Evolutionary conservation across 352 stramenopile species (phyloP), one percentile per base, ranked within the genome.

Genomic region (Thalassiosira sp.): DNA sequence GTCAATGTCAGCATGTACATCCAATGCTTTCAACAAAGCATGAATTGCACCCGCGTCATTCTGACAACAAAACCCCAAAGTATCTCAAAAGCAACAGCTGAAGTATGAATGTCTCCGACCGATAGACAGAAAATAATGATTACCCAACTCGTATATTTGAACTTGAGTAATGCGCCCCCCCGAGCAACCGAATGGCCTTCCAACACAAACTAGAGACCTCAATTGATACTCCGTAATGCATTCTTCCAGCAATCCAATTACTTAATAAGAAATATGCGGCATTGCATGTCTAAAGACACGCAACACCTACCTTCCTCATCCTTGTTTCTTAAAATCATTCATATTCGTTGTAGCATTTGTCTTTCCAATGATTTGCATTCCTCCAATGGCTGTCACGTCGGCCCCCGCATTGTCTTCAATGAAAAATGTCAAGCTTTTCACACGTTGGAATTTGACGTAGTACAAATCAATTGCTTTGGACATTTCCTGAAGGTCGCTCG

Each of bases 371-470:
- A 92, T 79, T 72, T 81, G 74, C 22, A 92, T 63, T 31, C 69
- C 76, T 46, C 87, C 87, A 52, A 92, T 70, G n/a, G 87, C 79
- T 5, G 76, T 82, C 13, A 92, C 51, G 18, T 91, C 84, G 11
- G 77, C 87, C 24, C 87, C 87, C n/a, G 77, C 72, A 82, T 92
- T 92, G 27, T 92, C 87, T 76, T 92, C 87, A 35, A 92, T 80
- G 63, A 89, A 92, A 42, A 92, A 69, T 8, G 87, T 92, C 0
- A 92, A 65, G 56, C 67, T 86, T 33, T 81, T 84, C 3, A 92
- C 87, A 25, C 87, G 76, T 78, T 92, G 87, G 56, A 88, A 92
- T 72, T 89, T 86, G 40, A 92, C 87, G 57, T 71, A 92, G 45
- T 90, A 84, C 2, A 89, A 76, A n/a, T 72, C 31, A 5, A 88